Evolutionary conservation across 2,329 filamentous ascomycete species (phyloP).

Genomic region (Clarireedia homoeocarpa): DNA sequence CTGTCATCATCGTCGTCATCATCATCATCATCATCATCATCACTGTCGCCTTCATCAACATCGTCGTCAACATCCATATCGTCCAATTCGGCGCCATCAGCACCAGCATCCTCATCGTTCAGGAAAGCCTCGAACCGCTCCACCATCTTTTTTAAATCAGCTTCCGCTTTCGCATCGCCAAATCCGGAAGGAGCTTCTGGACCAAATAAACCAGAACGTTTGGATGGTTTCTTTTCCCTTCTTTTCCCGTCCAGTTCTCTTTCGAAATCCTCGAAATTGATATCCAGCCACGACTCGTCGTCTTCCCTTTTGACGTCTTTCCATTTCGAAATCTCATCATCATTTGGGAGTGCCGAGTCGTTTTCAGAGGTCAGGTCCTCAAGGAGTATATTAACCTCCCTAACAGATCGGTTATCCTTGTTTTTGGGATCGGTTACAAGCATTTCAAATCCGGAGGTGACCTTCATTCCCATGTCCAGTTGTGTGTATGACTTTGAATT

Average conservation of each 20-base stretch:
- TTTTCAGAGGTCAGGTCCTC: slow-evolving; percentile 53
- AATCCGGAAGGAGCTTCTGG: slow-evolving; percentile 38
- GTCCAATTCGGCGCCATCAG: slow-evolving; percentile 67
- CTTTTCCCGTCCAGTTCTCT: slow-evolving; percentile 56
- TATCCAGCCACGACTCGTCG: slow-evolving; percentile 85
- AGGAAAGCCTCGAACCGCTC: slow-evolving; percentile 88
- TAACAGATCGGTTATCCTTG: slow-evolving; percentile 58
- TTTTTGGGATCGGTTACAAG: slow-evolving; percentile 61
- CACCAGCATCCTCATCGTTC: slow-evolving; percentile 73
- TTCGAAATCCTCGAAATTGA: slow-evolving; percentile 85
- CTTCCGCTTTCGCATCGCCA: slow-evolving; percentile 59
- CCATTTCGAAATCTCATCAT: slow-evolving; percentile 70
- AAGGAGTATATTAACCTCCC: slow-evolving; percentile 70
- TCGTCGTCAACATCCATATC: slow-evolving; percentile 58
- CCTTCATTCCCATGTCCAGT: slow-evolving; percentile 77
- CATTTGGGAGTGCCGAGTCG: slow-evolving; percentile 50
- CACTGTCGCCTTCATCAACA: slow-evolving; percentile 43
- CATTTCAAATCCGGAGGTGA: slow-evolving; percentile 88
- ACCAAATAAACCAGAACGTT: slow-evolving; percentile 20
- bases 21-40: slow-evolving; percentile 42
- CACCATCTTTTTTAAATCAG: slow-evolving; percentile 83
- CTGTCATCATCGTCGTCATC: slow-evolving; percentile 43
- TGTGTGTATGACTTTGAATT: slow-evolving; percentile 23
- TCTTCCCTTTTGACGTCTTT: slow-evolving; percentile 55
- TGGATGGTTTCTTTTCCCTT: slow-evolving; percentile 31